Percentiles rank a stretch among this genome's conserved stretches.
phyloP scores from a whole-genome alignment of 192 early-diverging fungal genomes.

The Backusella liffmaniae region DNA sequence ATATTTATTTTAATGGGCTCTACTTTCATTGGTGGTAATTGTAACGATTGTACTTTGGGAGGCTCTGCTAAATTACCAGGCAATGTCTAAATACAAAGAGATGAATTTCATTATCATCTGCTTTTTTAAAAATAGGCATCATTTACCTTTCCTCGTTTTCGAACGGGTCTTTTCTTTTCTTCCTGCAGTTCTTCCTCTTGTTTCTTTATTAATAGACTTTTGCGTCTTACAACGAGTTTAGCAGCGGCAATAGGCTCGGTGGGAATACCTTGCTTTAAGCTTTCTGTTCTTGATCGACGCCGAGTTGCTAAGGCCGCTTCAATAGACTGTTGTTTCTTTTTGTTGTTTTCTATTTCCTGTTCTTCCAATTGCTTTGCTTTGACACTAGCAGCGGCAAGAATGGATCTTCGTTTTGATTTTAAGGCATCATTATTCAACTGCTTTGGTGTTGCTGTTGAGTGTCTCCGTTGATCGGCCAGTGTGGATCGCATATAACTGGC shows the following conservation, averaged over 20 bases:
- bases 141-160: slow-evolving; percentile 31
- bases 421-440: not conserved
- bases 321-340: not conserved
- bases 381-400: not conserved
- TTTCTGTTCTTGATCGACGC: slow-evolving; percentile 10
- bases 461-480: not conserved
- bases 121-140: too few relatives aligned
- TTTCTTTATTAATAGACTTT: not conserved
- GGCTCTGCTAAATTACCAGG: slow-evolving; percentile 30
- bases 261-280: slow-evolving; percentile 1
- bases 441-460: slow-evolving; percentile 5
- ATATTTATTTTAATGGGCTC: slow-evolving; percentile 27
- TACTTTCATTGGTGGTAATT: slow-evolving; percentile 37
- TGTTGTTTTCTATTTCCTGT: not conserved
- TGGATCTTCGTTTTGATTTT: slow-evolving; percentile 1
- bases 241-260: not conserved
- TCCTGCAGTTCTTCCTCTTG: not conserved
- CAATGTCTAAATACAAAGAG: slow-evolving; percentile 18
- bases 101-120: not conserved
- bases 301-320: not conserved
- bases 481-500: slow-evolving; percentile 15
- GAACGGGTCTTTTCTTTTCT: not conserved
- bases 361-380: slow-evolving; percentile 1
- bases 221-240: not conserved
- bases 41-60: not conserved